phyloP scores from a whole-genome alignment of 768 basidiomycete genomes.

The Collybia mongolica region DNA sequence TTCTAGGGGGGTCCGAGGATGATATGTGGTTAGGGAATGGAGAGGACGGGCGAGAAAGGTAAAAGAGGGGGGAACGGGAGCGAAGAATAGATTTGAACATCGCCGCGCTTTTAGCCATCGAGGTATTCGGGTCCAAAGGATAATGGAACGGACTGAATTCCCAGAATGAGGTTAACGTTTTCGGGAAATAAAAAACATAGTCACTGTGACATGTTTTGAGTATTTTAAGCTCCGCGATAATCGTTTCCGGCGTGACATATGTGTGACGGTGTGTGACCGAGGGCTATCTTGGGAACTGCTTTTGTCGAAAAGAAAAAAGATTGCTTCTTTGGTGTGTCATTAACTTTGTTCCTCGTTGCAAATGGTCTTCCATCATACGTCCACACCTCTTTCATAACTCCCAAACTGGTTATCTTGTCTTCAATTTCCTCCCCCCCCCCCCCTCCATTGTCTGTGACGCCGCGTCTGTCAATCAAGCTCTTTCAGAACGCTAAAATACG shows the following conservation, averaged over 20 bases:
- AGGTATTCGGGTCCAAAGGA: conserved; percentile 8
- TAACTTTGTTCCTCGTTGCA: too few relatives aligned
- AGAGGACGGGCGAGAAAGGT: background rate
- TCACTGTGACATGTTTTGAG: background rate
- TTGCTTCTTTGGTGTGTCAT: too few relatives aligned
- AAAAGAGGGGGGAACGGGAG: background rate
- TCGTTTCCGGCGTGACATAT: too few relatives aligned
- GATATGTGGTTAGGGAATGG: background rate
- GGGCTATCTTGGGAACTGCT: background rate
- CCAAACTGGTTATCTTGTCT: too few relatives aligned
- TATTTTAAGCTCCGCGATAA: background rate
- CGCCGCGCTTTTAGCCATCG: conserved; percentile 1
- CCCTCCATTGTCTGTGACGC: too few relatives aligned
- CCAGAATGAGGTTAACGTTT: conserved; percentile 1
- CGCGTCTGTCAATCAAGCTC: too few relatives aligned
- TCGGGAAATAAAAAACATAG: background rate
- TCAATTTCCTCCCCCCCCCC: too few relatives aligned
- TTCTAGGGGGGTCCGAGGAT: background rate
- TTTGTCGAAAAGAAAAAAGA: too few relatives aligned
- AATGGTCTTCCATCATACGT: too few relatives aligned
- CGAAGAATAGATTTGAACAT: conserved; percentile 1
- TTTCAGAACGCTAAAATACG: too few relatives aligned
- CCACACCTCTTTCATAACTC: too few relatives aligned
- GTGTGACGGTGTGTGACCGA: background rate
- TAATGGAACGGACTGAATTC: conserved; percentile 1